A percentile compares a stretch with the other conserved stretches of the same genome.
These are phyloP conservation scores for Komagataea norvegica DNA, from an alignment of 1,139 yeast species.

Conservation along the genomic window DNA sequence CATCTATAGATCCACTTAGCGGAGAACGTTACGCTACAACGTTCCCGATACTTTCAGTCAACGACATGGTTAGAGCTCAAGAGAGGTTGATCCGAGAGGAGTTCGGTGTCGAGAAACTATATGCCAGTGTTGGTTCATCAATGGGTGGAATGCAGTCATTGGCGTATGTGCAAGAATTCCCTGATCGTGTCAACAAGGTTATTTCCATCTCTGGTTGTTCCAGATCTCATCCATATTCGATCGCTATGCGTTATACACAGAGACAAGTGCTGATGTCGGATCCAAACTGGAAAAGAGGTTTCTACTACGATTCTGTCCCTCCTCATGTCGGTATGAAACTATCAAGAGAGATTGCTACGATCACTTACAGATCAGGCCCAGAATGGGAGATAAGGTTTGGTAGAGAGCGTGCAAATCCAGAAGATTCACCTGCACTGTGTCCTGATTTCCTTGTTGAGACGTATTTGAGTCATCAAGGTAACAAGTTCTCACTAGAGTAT, in stretches of 20 bases:
- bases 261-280: constrained; percentile 92
- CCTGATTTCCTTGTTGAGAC: constrained; percentile 92
- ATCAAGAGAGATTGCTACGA: constrained; percentile 90
- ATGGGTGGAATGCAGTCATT: constrained; percentile 98
- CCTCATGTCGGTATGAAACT: constrained; percentile 95
- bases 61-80: constrained; percentile 91
- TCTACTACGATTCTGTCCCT: constrained; percentile 71
- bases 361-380: constrained; percentile 91
- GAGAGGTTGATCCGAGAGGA: constrained; percentile 57
- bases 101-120: constrained; percentile 57
- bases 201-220: constrained; percentile 88
- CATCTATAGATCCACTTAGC: constrained; percentile 72
- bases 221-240: constrained; percentile 87
- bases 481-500: constrained; percentile 84
- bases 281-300: constrained; percentile 91
- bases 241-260: constrained; percentile 90
- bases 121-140: constrained; percentile 85
- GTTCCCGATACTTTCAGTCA: constrained; percentile 80
- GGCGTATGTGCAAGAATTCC: constrained; percentile 82
- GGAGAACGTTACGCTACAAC: constrained; percentile 69
- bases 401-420: constrained; percentile 78
- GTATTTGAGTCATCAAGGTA: constrained; percentile 90
- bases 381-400: constrained; percentile 96
- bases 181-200: constrained; percentile 66
- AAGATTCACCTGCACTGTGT: constrained; percentile 77